These are phyloP conservation scores for Didymosphaeria variabile DNA, from an alignment of 2,329 filamentous ascomycete genomes.

Conservation along the genomic window DNA sequence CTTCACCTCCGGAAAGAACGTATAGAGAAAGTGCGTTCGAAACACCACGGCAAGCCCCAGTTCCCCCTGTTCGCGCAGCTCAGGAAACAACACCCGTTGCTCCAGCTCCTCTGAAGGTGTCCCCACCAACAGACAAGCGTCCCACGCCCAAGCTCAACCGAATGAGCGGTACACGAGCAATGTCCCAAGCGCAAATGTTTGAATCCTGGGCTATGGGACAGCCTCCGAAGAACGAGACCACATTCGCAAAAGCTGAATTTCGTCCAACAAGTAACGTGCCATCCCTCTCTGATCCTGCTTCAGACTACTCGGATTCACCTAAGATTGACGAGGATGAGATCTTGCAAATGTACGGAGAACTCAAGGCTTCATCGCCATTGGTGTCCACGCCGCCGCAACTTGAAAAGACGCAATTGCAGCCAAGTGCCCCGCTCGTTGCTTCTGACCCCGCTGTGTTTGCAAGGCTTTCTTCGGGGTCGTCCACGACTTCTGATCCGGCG, in stretches of 20 bases:
- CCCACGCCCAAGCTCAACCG: conserved; percentile 36
- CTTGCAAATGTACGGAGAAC: conserved; percentile 15
- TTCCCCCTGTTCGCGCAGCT: conserved; percentile 2
- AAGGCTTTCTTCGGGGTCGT: conserved; percentile 8
- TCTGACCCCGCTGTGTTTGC: conserved; percentile 16
- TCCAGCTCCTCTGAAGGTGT: background rate
- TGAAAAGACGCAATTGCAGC: background rate
- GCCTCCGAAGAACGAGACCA: conserved; percentile 18
- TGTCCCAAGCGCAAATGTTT: conserved; percentile 43
- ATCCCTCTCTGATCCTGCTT: conserved; percentile 13
- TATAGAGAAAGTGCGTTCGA: background rate
- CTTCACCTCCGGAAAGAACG: background rate
- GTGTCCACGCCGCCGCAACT: background rate
- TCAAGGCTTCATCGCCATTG: conserved; percentile 2
- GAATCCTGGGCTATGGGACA: conserved; percentile 35
- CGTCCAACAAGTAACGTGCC: conserved; percentile 23
- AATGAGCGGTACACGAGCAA: conserved; percentile 35
- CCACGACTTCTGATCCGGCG: conserved; percentile 8
- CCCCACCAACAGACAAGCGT: conserved; percentile 24
- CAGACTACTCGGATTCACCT: conserved; percentile 25
- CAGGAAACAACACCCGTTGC: background rate
- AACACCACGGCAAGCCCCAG: conserved; percentile 5
- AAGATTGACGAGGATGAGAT: conserved; percentile 13
- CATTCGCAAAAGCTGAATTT: conserved; percentile 17
- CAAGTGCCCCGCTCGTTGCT: background rate